Evolutionary conservation across 331 rosid genomes (phyloP).

Genomic region (Quercus lobata): DNA sequence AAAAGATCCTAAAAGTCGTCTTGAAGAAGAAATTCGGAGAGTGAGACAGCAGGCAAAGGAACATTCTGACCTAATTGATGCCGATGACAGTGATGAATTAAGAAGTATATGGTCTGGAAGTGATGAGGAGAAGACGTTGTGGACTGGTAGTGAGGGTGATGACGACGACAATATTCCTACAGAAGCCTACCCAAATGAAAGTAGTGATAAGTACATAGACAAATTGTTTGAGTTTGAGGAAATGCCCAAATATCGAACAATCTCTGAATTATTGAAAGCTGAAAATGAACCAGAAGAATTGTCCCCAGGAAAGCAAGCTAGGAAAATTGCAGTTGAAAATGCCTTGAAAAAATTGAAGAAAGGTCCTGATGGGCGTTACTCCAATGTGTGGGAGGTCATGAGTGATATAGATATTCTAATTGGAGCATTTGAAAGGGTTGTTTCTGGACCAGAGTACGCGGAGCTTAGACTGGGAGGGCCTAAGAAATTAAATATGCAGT

Average conservation of each 20-base stretch:
- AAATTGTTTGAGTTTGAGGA: constrained; percentile 88
- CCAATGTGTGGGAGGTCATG: constrained; percentile 87
- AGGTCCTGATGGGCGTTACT: constrained; percentile 82
- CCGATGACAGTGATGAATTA: constrained; percentile 83
- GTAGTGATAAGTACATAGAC: constrained; percentile 74
- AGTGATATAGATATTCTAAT: constrained; percentile 78
- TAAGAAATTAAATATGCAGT: constrained; percentile 57
- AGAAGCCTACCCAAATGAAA: constrained; percentile 79
- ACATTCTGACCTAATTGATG: constrained; percentile 69
- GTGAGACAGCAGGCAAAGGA: constrained; percentile 67
- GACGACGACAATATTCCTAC: constrained; percentile 73
- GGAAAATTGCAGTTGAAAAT: constrained; percentile 87
- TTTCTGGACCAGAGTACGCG: constrained; percentile 79
- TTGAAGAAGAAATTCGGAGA: constrained; percentile 59
- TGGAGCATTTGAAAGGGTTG: constrained; percentile 87
- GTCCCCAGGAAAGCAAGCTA: constrained; percentile 85
- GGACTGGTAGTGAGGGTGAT: constrained; percentile 93
- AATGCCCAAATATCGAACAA: constrained; percentile 68
- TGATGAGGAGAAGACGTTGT: constrained; percentile 87
- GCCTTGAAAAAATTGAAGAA: constrained; percentile 83
- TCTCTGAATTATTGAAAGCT: constrained; percentile 66
- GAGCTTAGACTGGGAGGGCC: constrained; percentile 87
- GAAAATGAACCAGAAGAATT: constrained; percentile 83
- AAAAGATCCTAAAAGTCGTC: constrained; percentile 28
- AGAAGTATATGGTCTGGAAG: constrained; percentile 89